Evolutionary conservation across 257 asterid genomes (phyloP).

Genomic region (Solanum sitiens): DNA sequence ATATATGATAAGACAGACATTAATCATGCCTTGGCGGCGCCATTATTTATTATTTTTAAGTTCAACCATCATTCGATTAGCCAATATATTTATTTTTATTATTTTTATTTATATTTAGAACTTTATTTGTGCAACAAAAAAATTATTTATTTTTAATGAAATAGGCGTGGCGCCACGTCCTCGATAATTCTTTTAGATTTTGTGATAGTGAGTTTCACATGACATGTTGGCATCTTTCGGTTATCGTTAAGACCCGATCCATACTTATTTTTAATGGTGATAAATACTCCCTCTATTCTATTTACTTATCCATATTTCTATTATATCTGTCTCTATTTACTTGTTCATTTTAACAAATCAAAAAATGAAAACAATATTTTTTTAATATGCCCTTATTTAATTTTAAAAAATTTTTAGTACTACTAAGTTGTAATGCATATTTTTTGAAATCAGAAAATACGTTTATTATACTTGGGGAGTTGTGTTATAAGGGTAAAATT

Average conservation of each 20-base stretch:
- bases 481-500: too few relatives aligned
- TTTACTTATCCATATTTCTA: too few relatives aligned
- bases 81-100: background rate
- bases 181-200: background rate
- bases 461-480: too few relatives aligned
- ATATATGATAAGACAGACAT: background rate
- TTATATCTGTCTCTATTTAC: too few relatives aligned
- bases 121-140: background rate
- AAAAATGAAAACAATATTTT: too few relatives aligned
- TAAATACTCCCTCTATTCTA: background rate
- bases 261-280: background rate
- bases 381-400: too few relatives aligned
- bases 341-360: too few relatives aligned
- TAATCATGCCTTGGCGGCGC: conserved; percentile 13
- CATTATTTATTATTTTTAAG: background rate
- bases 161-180: conserved; percentile 1
- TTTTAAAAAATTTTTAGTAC: too few relatives aligned
- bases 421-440: too few relatives aligned
- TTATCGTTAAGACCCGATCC: background rate
- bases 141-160: background rate
- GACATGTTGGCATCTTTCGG: background rate
- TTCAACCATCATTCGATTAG: background rate
- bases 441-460: too few relatives aligned
- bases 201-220: background rate
- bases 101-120: too few relatives aligned